Evolutionary conservation across 2,329 filamentous ascomycete genomes (phyloP).

Genomic region (Lasiodiplodia sp.): DNA sequence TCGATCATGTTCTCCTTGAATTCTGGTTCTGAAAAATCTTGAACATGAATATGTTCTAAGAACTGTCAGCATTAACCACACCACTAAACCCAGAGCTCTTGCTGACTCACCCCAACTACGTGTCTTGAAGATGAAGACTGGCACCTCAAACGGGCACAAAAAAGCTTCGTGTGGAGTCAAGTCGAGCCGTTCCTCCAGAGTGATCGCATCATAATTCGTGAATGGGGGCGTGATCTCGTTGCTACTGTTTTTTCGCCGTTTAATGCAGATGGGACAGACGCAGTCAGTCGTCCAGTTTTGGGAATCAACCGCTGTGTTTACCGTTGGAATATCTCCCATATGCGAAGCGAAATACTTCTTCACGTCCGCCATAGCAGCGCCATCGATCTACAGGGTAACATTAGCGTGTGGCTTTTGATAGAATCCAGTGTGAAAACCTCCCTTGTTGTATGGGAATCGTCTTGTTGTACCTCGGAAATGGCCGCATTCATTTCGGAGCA

Average conservation of each 20-base stretch:
- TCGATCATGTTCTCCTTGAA: conserved; percentile 42
- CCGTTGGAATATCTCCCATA: background rate
- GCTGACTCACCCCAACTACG: conserved; percentile 29
- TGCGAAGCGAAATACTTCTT: too few relatives aligned
- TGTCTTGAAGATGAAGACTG: conserved; percentile 31
- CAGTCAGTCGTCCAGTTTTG: conserved; percentile 3
- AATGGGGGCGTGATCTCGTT: background rate
- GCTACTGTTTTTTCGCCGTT: background rate
- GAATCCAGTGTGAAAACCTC: too few relatives aligned
- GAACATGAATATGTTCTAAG: conserved; percentile 35
- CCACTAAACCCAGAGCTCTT: too few relatives aligned
- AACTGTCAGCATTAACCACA: background rate
- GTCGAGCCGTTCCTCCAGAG: background rate
- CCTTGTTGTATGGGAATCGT: conserved; percentile 30
- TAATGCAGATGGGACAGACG: conserved; percentile 21
- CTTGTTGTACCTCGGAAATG: conserved; percentile 28
- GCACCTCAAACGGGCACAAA: conserved; percentile 19
- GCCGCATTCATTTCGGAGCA: conserved; percentile 28
- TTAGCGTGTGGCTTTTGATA: background rate
- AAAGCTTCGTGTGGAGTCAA: conserved; percentile 24
- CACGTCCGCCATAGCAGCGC: conserved; percentile 31
- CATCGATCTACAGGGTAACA: conserved; percentile 6
- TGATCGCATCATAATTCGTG: background rate
- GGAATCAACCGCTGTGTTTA: background rate
- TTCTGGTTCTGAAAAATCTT: conserved; percentile 35